These are phyloP conservation scores for Bipolaris oryzae DNA, from an alignment of 2,329 filamentous ascomycete genomes.

Conservation along the genomic window DNA sequence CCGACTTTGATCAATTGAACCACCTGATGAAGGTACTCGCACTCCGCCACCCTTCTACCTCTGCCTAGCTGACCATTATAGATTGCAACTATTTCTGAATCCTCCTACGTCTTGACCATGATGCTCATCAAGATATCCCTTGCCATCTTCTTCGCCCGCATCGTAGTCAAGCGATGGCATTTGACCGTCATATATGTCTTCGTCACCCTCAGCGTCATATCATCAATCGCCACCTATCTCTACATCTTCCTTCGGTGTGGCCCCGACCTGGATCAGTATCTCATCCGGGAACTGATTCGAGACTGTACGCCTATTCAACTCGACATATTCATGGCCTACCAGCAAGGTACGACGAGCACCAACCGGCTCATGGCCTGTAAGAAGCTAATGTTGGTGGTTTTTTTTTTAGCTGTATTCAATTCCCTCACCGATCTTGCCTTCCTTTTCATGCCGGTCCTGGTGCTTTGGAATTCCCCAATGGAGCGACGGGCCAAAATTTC, in stretches of 20 bases:
- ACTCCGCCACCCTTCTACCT: too few relatives aligned
- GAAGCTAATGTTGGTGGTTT: not conserved
- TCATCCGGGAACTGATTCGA: constrained; percentile 41
- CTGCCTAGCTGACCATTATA: constrained; percentile 16
- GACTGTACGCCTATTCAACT: constrained; percentile 53
- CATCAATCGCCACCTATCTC: constrained; percentile 54
- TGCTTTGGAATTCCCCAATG: constrained; percentile 65
- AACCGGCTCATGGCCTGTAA: not conserved
- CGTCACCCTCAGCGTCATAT: constrained; percentile 47
- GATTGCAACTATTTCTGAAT: constrained; percentile 46
- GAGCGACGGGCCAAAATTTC: constrained; percentile 58
- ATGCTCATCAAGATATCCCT: constrained; percentile 54
- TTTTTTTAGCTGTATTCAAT: constrained; percentile 31
- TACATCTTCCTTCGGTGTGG: constrained; percentile 60
- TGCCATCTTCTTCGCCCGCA: constrained; percentile 53
- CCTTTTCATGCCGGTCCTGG: constrained; percentile 47
- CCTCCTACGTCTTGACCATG: constrained; percentile 49
- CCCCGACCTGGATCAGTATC: constrained; percentile 34
- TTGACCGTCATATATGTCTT: constrained; percentile 42
- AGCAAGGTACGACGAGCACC: constrained; percentile 22
- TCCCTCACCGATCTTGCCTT: constrained; percentile 44
- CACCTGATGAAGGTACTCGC: constrained; percentile 36
- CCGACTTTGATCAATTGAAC: constrained; percentile 27
- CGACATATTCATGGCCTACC: constrained; percentile 60
- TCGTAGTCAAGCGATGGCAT: constrained; percentile 52